Conservation (phyloP, 2,329 filamentous ascomycete species). For the Xylaria sp. region DNA sequence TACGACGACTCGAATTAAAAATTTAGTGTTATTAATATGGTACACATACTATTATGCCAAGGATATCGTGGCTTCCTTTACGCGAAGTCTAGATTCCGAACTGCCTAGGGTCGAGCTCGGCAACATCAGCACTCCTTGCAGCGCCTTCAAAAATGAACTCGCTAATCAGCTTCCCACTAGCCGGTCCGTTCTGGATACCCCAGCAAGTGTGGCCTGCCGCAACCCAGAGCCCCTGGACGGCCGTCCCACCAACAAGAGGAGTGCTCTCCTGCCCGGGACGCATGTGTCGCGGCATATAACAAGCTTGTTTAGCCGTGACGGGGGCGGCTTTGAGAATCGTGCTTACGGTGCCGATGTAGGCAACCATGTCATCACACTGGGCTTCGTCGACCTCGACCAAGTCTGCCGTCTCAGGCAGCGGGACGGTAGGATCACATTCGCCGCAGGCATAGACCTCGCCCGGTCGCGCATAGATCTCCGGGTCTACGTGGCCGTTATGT, state of each 20-base stretch:
- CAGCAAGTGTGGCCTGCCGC: constrained; percentile 96
- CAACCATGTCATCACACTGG: constrained; percentile 85
- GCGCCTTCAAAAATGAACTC: constrained; percentile 80
- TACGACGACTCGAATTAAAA: not conserved
- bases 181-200: constrained; percentile 97
- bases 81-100: constrained; percentile 59
- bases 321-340: constrained; percentile 73
- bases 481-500: constrained; percentile 72
- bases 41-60: not conserved
- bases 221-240: constrained; percentile 77
- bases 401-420: constrained; percentile 79
- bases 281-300: constrained; percentile 86
- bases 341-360: constrained; percentile 76
- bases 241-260: constrained; percentile 81
- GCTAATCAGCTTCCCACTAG: constrained; percentile 82
- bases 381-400: constrained; percentile 78
- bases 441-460: constrained; percentile 94
- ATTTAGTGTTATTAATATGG: not conserved
- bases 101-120: constrained; percentile 72
- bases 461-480: constrained; percentile 93
- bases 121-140: constrained; percentile 73
- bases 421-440: constrained; percentile 80
- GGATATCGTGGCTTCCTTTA: not conserved
- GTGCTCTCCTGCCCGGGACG: constrained; percentile 68
- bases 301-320: constrained; percentile 83